Evolutionary conservation across 1,139 yeast genomes (phyloP).

Genomic region (Ogataea hybrid): DNA sequence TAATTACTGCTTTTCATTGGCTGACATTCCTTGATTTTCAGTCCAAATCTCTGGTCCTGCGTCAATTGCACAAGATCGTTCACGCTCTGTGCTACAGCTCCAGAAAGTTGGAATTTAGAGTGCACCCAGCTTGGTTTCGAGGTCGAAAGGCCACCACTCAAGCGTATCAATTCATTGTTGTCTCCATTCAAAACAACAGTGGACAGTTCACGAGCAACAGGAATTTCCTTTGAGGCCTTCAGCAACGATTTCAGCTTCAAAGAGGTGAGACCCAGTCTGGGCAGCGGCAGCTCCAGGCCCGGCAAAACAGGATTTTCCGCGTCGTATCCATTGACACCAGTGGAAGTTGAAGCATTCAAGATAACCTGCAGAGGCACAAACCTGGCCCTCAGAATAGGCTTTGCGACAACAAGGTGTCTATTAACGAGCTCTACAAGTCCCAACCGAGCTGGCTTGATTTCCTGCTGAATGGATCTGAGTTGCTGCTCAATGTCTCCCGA

Average conservation of each 20-base stretch:
- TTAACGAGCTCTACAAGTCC: slow-evolving; percentile 82
- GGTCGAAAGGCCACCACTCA: slow-evolving; percentile 73
- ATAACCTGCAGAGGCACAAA: slow-evolving; percentile 67
- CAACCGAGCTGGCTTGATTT: slow-evolving; percentile 59
- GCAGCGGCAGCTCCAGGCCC: slow-evolving; percentile 71
- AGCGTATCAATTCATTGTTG: slow-evolving; percentile 62
- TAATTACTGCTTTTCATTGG: slow-evolving; percentile 40
- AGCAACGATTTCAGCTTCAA: slow-evolving; percentile 61
- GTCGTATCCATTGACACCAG: slow-evolving; percentile 64
- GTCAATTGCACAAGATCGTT: slow-evolving; percentile 54
- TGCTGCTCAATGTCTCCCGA: slow-evolving; percentile 38
- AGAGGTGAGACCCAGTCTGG: slow-evolving; percentile 65
- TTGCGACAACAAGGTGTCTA: slow-evolving; percentile 74
- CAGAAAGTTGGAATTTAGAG: slow-evolving; percentile 58
- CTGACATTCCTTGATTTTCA: slow-evolving; percentile 58
- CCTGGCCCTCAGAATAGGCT: slow-evolving; percentile 70
- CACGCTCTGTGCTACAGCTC: slow-evolving; percentile 46
- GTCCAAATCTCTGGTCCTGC: slow-evolving; percentile 67
- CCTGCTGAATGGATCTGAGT: slow-evolving; percentile 44
- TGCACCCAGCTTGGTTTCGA: slow-evolving; percentile 85
- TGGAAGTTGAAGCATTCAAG: slow-evolving; percentile 58
- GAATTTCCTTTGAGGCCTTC: slow-evolving; percentile 50
- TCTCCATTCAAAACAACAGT: slow-evolving; percentile 64
- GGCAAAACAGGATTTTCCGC: slow-evolving; percentile 66
- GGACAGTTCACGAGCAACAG: slow-evolving; percentile 75